These are phyloP conservation scores for Myrica gale DNA, from an alignment of 306 rosid genomes.

Conservation along the genomic window DNA sequence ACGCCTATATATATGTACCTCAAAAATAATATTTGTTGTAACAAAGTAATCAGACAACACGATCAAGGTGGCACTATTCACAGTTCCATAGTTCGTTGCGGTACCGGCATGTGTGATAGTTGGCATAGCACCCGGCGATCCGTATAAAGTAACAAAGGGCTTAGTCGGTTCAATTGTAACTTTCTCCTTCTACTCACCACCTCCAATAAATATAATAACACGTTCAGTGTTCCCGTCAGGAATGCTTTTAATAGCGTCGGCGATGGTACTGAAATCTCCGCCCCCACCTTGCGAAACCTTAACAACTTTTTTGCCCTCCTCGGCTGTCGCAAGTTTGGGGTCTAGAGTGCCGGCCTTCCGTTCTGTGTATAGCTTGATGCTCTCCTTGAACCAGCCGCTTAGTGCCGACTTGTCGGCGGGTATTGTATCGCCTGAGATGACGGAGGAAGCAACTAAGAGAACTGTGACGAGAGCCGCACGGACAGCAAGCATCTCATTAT, in stretches of 20 bases:
- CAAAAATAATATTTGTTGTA: constrained; percentile 39
- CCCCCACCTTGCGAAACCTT: constrained; percentile 48
- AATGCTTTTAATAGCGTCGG: constrained; percentile 48
- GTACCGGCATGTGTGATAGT: constrained; percentile 43
- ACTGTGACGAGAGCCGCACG: constrained; percentile 11
- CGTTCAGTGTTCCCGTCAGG: constrained; percentile 45
- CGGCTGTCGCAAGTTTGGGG: constrained; percentile 42
- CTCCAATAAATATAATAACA: constrained; percentile 48
- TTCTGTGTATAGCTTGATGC: constrained; percentile 4
- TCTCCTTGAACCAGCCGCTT: constrained; percentile 36
- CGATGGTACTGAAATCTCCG: constrained; percentile 50
- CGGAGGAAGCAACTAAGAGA: constrained; percentile 1
- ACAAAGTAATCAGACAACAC: constrained; percentile 37
- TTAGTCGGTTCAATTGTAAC: constrained; percentile 36
- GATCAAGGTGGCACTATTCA: constrained; percentile 52
- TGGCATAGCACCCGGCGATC: constrained; percentile 31
- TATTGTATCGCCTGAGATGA: constrained; percentile 25
- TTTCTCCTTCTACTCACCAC: constrained; percentile 57
- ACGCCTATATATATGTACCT: constrained; percentile 11
- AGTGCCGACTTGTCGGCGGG: constrained; percentile 32
- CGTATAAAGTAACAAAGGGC: constrained; percentile 53
- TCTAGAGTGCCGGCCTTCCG: constrained; percentile 35
- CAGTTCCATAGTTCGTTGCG: constrained; percentile 45
- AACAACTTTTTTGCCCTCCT: constrained; percentile 24
- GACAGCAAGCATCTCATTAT: constrained; percentile 9